These are phyloP conservation scores for Mesotaenium endlicherianum DNA, from an alignment of 139 green algal genomes.

Conservation along the genomic window DNA sequence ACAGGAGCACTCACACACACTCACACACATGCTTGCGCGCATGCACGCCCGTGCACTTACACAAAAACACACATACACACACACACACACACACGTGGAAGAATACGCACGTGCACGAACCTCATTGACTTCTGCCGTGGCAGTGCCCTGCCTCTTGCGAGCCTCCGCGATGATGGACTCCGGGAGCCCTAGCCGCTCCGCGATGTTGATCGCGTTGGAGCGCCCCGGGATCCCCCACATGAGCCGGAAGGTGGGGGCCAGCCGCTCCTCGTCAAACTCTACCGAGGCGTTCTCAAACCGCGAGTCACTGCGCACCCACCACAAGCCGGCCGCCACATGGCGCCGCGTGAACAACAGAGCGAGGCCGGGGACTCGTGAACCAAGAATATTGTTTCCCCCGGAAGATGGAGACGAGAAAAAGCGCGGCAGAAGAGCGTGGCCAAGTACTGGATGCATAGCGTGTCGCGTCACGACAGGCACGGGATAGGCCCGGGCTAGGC, in stretches of 20 bases:
- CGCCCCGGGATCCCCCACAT: constrained; percentile 58
- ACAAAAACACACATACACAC: background rate
- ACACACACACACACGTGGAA: too few relatives aligned
- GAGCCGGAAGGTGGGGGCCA: constrained; percentile 58
- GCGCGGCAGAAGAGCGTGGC: too few relatives aligned
- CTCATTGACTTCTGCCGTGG: constrained; percentile 35
- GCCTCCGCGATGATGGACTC: constrained; percentile 21
- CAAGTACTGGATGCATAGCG: too few relatives aligned
- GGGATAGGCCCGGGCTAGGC: too few relatives aligned
- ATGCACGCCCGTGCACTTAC: background rate
- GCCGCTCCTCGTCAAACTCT: constrained; percentile 57
- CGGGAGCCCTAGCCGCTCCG: constrained; percentile 8
- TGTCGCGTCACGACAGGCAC: too few relatives aligned
- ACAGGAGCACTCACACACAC: background rate
- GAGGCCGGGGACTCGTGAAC: too few relatives aligned
- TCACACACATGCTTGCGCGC: background rate
- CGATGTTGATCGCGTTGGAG: constrained; percentile 49
- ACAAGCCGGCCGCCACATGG: too few relatives aligned
- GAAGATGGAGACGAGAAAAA: too few relatives aligned
- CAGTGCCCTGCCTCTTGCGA: background rate
- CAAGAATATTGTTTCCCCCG: too few relatives aligned
- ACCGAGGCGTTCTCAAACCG: constrained; percentile 59
- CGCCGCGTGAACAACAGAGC: too few relatives aligned
- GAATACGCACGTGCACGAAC: constrained; percentile 18
- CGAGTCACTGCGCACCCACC: background rate